A percentile compares a stretch with the other conserved stretches of the same genome.
phyloP scores from a whole-genome alignment of 805 yeast genomes.

The Myxozyma neotropica region DNA sequence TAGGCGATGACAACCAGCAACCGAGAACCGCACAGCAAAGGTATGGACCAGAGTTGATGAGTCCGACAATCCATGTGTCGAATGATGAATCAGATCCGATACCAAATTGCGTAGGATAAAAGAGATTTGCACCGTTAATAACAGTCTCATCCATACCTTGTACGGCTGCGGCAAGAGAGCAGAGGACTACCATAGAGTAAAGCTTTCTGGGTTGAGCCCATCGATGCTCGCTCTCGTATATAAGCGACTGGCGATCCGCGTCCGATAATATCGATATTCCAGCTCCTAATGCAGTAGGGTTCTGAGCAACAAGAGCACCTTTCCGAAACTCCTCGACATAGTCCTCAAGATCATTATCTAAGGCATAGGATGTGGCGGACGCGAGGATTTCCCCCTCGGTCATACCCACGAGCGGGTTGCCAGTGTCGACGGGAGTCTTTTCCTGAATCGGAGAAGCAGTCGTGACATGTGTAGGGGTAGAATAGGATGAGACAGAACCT shows the following conservation, averaged over 20 bases:
- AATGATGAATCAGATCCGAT: constrained; percentile 44
- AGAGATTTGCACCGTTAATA: constrained; percentile 65
- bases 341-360: constrained; percentile 38
- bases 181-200: constrained; percentile 56
- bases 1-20: constrained; percentile 57
- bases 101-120: constrained; percentile 53
- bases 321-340: constrained; percentile 40
- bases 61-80: constrained; percentile 54
- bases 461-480: background rate
- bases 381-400: constrained; percentile 35
- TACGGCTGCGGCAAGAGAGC: constrained; percentile 68
- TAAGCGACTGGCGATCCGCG: constrained; percentile 43
- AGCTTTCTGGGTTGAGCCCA: constrained; percentile 49
- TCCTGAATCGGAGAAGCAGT: background rate
- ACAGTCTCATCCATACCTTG: constrained; percentile 79
- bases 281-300: constrained; percentile 46
- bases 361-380: constrained; percentile 38
- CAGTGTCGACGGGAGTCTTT: constrained; percentile 11
- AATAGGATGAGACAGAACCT: background rate
- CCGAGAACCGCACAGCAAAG: constrained; percentile 59
- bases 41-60: constrained; percentile 68
- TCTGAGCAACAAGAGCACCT: constrained; percentile 62
- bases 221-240: constrained; percentile 52
- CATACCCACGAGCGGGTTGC: constrained; percentile 38
- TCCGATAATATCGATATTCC: constrained; percentile 47